Conservation (phyloP, 768 basidiomycete species). For the Russula emetica region DNA sequence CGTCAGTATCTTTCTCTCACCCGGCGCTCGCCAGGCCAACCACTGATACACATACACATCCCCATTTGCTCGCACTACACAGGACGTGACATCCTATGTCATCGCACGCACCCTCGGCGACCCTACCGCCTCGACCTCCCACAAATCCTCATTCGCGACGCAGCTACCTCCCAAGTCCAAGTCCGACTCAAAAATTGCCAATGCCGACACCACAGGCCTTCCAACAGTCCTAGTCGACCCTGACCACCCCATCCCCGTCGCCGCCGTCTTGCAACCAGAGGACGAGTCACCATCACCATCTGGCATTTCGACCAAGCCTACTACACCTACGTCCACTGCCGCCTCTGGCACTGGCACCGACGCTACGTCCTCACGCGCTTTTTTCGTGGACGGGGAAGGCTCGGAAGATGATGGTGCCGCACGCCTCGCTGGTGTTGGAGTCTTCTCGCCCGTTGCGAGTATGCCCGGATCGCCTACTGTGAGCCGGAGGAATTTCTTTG, state of each 20-base stretch:
- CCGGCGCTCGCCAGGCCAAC: too few species aligned
- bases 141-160: slow-evolving; percentile 34
- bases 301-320: background rate
- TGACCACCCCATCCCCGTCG: background rate
- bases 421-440: slow-evolving; percentile 59
- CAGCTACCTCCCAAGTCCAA: background rate
- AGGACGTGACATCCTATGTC: slow-evolving; percentile 80
- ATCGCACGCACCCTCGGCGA: slow-evolving; percentile 78
- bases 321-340: background rate
- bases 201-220: slow-evolving; percentile 13
- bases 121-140: slow-evolving; percentile 69
- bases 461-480: slow-evolving; percentile 61
- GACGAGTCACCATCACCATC: background rate
- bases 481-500: slow-evolving; percentile 9
- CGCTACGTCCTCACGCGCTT: slow-evolving; percentile 21
- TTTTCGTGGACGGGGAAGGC: slow-evolving; percentile 1
- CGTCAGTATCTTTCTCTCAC: slow-evolving; percentile 39
- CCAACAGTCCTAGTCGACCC: background rate
- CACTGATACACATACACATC: too few species aligned
- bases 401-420: slow-evolving; percentile 22
- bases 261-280: background rate
- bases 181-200: background rate
- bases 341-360: background rate
- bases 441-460: slow-evolving; percentile 69
- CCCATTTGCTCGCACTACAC: background rate